These are phyloP conservation scores for Dispira parvispora DNA, from an alignment of 192 early-diverging fungal species.

Conservation along the genomic window DNA sequence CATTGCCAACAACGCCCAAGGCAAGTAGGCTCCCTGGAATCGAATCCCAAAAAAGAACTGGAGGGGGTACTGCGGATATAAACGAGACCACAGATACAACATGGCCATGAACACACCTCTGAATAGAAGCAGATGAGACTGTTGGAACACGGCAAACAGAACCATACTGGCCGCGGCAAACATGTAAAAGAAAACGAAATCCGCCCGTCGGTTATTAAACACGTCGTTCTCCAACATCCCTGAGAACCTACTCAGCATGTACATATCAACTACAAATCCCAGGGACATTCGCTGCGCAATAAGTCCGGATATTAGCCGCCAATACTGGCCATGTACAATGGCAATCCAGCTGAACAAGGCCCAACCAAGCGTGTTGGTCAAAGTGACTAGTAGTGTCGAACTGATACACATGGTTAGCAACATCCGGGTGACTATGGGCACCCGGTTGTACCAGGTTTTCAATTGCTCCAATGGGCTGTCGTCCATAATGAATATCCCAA, in stretches of 20 bases:
- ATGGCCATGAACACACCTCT: slow-evolving; percentile 40
- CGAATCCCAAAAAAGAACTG: slow-evolving; percentile 56
- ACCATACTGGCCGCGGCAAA: slow-evolving; percentile 25
- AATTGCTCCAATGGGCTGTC: slow-evolving; percentile 28
- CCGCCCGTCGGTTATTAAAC: slow-evolving; percentile 50
- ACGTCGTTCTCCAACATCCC: slow-evolving; percentile 45
- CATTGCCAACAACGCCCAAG: slow-evolving; percentile 45
- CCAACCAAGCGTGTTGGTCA: no score
- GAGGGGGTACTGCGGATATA: slow-evolving; percentile 34
- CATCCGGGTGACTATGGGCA: slow-evolving; percentile 41
- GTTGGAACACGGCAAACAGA: slow-evolving; percentile 16
- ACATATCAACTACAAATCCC: slow-evolving; percentile 43
- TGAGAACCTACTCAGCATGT: slow-evolving; percentile 60
- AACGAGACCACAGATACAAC: slow-evolving; percentile 61
- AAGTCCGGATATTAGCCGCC: slow-evolving; percentile 58
- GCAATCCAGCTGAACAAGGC: no score
- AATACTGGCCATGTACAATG: slow-evolving; percentile 28
- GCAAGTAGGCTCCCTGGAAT: slow-evolving; percentile 60
- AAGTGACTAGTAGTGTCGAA: no score
- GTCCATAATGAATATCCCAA: neutral
- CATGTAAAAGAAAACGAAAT: slow-evolving; percentile 62
- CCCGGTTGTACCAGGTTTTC: slow-evolving; percentile 27
- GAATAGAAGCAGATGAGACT: slow-evolving; percentile 18
- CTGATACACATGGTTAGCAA: slow-evolving; percentile 27
- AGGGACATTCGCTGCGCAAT: slow-evolving; percentile 35